Base-by-base conservation (phyloP, 257 asterid species). In the Ophiorrhiza pumila region DNA sequence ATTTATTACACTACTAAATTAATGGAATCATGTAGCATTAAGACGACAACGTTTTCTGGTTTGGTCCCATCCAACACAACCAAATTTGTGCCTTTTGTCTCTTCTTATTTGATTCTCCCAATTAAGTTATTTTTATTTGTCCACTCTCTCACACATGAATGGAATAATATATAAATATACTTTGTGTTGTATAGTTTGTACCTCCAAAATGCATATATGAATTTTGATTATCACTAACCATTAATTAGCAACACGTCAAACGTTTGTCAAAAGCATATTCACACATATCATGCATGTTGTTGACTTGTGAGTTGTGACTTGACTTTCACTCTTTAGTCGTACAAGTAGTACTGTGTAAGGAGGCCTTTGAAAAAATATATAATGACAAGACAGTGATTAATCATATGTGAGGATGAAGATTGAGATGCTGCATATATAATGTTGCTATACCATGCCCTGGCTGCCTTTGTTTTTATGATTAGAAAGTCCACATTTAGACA, bases 331-430 rank as follows among this genome's bases (percentile, higher is more conserved):
- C 47, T 2, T 27, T 0, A 31, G 27, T 59, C 83, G 80, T 75
- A 80, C 83, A 65, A 46, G 75, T 71, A 46, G 75, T 71, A 65
- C 68, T 79, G 73, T n/a, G n/a, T n/a, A n/a, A n/a, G n/a, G 34
- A 71, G 68, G 60, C 53, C 73, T 41, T 69, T 32, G 65, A 23
- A 45, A 23, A 45, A 29, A 34, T 37, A 64, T 41, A 17, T 41
- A 56, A 52, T 45, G 35, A 37, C 46, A 32, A 4, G 37, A 55
- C 4, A 43, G 45, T 53, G 49, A 66, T 71, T 35, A 63, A 32
- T 57, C 41, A 34, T 43, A 27, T 35, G 34, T 23, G 53, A 41
- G 66, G 67, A 70, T 35, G 76, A 42, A 62, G 45, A 57, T 43
- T 11, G 34, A 58, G 69, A 68, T 72, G 59, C 66, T 71, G 73